phyloP scores from a whole-genome alignment of 441 rosid genomes.

The Syzygium syzygioides region DNA sequence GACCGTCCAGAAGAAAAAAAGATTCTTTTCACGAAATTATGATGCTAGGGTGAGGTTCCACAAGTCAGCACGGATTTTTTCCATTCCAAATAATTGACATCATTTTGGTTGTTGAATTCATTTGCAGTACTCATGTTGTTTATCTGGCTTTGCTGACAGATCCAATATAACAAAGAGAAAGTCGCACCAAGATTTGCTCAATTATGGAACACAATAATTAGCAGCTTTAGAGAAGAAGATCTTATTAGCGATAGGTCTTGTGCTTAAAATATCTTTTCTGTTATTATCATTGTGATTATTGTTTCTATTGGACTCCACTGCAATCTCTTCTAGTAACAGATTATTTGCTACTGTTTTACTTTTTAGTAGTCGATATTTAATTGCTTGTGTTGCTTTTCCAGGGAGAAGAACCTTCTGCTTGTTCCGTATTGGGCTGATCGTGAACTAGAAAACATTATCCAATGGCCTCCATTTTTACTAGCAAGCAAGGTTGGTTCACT shows the following conservation, averaged over 20 bases:
- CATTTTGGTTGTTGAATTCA: background rate
- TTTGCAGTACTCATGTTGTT: background rate
- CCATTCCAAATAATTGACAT: background rate
- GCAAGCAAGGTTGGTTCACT: slow-evolving; percentile 88
- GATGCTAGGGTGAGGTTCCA: slow-evolving; percentile 36
- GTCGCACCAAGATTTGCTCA: slow-evolving; percentile 98
- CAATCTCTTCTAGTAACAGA: background rate
- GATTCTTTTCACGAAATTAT: slow-evolving; percentile 61
- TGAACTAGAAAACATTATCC: slow-evolving; percentile 66
- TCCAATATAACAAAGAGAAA: slow-evolving; percentile 59
- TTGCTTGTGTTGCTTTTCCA: slow-evolving; percentile 22
- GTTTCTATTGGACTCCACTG: background rate
- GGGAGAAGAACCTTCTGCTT: slow-evolving; percentile 97
- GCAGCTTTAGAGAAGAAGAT: slow-evolving; percentile 97
- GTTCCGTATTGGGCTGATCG: slow-evolving; percentile 99
- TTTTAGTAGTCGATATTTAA: background rate
- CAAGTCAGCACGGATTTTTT: background rate
- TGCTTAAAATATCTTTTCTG: background rate
- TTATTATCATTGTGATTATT: background rate
- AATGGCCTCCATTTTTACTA: slow-evolving; percentile 99
- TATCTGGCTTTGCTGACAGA: slow-evolving; percentile 31
- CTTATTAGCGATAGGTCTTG: slow-evolving; percentile 73
- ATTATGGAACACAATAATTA: slow-evolving; percentile 95
- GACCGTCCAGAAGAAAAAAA: slow-evolving; percentile 62
- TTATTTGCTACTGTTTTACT: background rate